Conservation (phyloP, 1,139 yeast genomes). For the Ogataea hybrid region DNA sequence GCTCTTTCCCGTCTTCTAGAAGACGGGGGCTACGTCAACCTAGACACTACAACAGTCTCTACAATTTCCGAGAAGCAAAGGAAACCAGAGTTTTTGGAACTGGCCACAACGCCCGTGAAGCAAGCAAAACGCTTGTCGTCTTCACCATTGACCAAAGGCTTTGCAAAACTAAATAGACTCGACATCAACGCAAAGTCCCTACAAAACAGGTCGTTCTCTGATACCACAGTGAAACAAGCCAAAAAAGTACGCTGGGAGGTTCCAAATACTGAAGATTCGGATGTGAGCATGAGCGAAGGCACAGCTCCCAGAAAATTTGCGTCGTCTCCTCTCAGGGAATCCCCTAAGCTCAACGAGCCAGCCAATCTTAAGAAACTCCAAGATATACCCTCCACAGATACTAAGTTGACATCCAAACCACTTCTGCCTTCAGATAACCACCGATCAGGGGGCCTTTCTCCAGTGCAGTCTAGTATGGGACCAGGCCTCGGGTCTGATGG, state of each 20-base stretch:
- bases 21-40: constrained; percentile 8
- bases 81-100: not conserved
- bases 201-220: constrained; percentile 3
- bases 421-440: constrained; percentile 6
- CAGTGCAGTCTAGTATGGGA: constrained; percentile 7
- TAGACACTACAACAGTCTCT: constrained; percentile 2
- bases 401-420: constrained; percentile 13
- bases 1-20: constrained; percentile 9
- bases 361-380: constrained; percentile 1
- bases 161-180: constrained; percentile 9
- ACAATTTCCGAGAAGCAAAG: not conserved
- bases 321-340: constrained; percentile 12
- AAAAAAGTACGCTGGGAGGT: constrained; percentile 24
- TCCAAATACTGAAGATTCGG: constrained; percentile 17
- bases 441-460: constrained; percentile 3
- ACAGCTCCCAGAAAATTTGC: constrained; percentile 4
- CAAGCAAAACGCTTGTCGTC: constrained; percentile 19
- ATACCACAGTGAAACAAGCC: constrained; percentile 5
- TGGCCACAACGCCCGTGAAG: constrained; percentile 2
- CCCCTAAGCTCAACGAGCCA: constrained; percentile 3
- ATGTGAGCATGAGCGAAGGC: constrained; percentile 19
- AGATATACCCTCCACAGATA: constrained; percentile 4
- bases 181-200: constrained; percentile 1
- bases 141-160: constrained; percentile 19
- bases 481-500: constrained; percentile 12